Percentiles rank a stretch among this genome's conserved stretches.
phyloP scores from a whole-genome alignment of 352 stramenopile genomes.

The Phytophthora lateralis region DNA sequence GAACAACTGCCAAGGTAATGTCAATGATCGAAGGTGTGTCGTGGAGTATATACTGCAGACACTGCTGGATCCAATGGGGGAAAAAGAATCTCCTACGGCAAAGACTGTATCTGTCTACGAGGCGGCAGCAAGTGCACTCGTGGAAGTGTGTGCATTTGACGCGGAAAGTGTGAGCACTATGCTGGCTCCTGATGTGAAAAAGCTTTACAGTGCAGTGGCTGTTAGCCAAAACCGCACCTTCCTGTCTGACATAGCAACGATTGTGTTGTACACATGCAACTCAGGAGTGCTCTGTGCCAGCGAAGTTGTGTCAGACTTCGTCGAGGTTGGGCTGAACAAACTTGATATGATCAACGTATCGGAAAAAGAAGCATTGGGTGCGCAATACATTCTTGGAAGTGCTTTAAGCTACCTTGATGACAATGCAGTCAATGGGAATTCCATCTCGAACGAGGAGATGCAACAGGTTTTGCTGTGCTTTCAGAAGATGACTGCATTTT shows the following conservation, averaged over 20 bases:
- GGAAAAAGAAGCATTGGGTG: constrained; percentile 19
- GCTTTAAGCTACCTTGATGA: constrained; percentile 32
- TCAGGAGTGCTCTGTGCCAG: constrained; percentile 18
- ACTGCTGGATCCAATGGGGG: constrained; percentile 31
- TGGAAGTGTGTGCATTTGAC: constrained; percentile 43
- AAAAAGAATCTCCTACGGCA: neutral
- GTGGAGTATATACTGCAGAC: constrained; percentile 60
- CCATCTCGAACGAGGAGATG: constrained; percentile 25
- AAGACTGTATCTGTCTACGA: constrained; percentile 33
- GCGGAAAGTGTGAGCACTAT: constrained; percentile 31
- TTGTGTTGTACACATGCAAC: constrained; percentile 35
- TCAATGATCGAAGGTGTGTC: constrained; percentile 34
- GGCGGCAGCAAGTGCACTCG: constrained; percentile 40
- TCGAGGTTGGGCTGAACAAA: constrained; percentile 25
- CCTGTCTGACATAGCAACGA: constrained; percentile 40
- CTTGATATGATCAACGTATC: constrained; percentile 18
- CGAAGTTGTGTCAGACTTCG: constrained; percentile 28
- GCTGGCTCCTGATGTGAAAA: constrained; percentile 19
- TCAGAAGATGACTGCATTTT: constrained; percentile 30
- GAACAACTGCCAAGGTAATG: constrained; percentile 21
- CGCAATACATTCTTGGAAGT: constrained; percentile 49
- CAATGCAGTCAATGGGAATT: constrained; percentile 2
- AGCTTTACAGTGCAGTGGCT: constrained; percentile 31
- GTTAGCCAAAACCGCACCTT: constrained; percentile 41
- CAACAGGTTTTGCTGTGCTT: constrained; percentile 34